Base-by-base conservation (phyloP, 2,329 filamentous ascomycete genomes). In the Cucurbitaria berberidis region DNA sequence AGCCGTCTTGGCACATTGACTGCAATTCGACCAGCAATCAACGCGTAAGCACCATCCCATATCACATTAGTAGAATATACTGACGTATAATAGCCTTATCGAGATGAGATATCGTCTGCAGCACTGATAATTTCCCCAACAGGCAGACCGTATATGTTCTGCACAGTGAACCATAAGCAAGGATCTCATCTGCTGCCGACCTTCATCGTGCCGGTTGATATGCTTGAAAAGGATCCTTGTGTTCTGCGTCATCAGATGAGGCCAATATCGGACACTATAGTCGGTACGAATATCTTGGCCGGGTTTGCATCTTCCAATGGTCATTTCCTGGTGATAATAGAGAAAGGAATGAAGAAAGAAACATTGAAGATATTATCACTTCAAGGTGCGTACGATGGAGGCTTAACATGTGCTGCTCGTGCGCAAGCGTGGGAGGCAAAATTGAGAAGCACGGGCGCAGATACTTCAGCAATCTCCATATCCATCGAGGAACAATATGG, bases 141-240 rank as follows among this genome's bases (percentile, higher is more conserved):
- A 13, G 51, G 55, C 18, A 54, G 22, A 18, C 47, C 52, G 26
- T 60, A 66, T 27, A 50, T 66, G 8, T 53, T 66, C 32, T 62
- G 62, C 27, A 57, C 60, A n/a, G 53, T 60, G 16, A 52, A 63
- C 19, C 60, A 63, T 19, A 57, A 45, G 32, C 54, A 50, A 38
- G 62, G 62, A 19, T 64, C 60, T 8, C 44, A 55, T 21, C 35
- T 60, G 21, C 24, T 51, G 2, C 56, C 48, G 19, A 64, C 50
- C n/a, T 66, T 65, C 42, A 54, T 66, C 15, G 51, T 53, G 7
- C 56, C 62, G 5, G 32, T 66, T 19, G 57, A 51, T 10, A 40
- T 29, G 3, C 40, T 49, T 2, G 29, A 42, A 13, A 39, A 43
- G 22, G 50, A 44, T 30, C 46, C 43, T 18, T 34, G 49, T 16